Evolutionary conservation across 1,139 yeast species (phyloP).

Genomic region (Hemisphaericaspora xylofermentans): DNA sequence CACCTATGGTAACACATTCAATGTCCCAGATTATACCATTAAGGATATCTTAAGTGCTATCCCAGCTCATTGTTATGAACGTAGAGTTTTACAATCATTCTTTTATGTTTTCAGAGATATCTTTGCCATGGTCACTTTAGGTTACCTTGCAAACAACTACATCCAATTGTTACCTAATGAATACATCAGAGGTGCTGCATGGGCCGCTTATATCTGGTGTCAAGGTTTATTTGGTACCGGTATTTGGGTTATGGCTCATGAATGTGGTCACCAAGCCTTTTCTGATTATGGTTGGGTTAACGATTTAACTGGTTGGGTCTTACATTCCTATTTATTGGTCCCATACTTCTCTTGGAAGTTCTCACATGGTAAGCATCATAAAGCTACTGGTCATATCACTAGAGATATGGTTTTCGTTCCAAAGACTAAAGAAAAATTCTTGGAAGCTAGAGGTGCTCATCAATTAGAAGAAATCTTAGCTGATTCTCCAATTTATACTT

Average conservation of each 20-base stretch:
- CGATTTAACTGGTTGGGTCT: conserved; percentile 59
- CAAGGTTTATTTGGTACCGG: conserved; percentile 54
- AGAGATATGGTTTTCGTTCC: conserved; percentile 66
- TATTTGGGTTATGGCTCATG: conserved; percentile 64
- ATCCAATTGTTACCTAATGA: conserved; percentile 52
- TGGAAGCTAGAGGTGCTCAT: conserved; percentile 24
- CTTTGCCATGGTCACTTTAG: conserved; percentile 39
- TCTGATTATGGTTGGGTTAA: conserved; percentile 55
- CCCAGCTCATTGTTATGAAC: conserved; percentile 62
- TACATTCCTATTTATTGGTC: conserved; percentile 57
- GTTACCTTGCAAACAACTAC: conserved; percentile 44
- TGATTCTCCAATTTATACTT: conserved; percentile 55
- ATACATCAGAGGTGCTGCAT: conserved; percentile 49
- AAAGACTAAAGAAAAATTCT: conserved; percentile 47
- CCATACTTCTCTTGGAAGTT: conserved; percentile 66
- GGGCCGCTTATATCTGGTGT: conserved; percentile 50
- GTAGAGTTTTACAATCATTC: conserved; percentile 49
- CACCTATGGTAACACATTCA: conserved; percentile 55
- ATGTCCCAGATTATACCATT: conserved; percentile 62
- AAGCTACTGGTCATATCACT: conserved; percentile 60
- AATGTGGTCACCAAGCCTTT: conserved; percentile 67
- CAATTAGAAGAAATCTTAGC: conserved; percentile 48
- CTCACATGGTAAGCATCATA: conserved; percentile 62
- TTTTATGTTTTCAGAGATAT: conserved; percentile 61
- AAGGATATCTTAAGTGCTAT: conserved; percentile 60